phyloP scores from a whole-genome alignment of 140 eudicot genomes.

The Artemisia princeps region DNA sequence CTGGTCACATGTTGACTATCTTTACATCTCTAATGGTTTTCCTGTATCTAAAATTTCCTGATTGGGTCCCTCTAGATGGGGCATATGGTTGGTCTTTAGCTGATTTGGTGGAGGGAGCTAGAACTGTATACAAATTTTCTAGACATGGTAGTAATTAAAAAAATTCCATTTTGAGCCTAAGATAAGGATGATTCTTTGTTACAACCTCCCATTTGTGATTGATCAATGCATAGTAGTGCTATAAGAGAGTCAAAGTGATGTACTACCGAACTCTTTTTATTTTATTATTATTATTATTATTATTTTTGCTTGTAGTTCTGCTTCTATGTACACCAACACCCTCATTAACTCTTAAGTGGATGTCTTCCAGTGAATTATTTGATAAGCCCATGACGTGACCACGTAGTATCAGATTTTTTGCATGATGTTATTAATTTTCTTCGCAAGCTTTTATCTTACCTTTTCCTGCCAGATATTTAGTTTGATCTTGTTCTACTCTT shows the following conservation, averaged over 20 bases:
- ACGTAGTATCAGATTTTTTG: no score
- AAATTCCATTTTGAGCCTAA: neutral
- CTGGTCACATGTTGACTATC: conserved; percentile 8
- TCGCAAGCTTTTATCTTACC: conserved; percentile 3
- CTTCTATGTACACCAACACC: conserved; percentile 7
- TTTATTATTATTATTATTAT: no score
- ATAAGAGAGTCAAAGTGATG: neutral
- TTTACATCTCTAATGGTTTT: conserved; percentile 9
- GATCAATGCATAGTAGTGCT: neutral
- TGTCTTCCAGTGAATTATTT: neutral
- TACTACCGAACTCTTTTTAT: no score
- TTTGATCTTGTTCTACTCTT: neutral
- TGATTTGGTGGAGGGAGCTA: neutral
- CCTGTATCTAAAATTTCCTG: conserved; percentile 2
- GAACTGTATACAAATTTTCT: neutral
- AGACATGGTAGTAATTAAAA: neutral
- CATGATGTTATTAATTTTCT: neutral
- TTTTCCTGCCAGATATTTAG: neutral
- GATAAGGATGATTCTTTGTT: neutral
- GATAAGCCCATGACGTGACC: neutral
- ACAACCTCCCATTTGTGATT: neutral
- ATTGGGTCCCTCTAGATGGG: neutral
- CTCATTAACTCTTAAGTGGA: conserved; percentile 1
- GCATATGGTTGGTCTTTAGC: conserved; percentile 8
- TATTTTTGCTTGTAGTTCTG: no score